Evolutionary conservation across 2,329 filamentous ascomycete species (phyloP).

Genomic region (Clonostachys sp.): DNA sequence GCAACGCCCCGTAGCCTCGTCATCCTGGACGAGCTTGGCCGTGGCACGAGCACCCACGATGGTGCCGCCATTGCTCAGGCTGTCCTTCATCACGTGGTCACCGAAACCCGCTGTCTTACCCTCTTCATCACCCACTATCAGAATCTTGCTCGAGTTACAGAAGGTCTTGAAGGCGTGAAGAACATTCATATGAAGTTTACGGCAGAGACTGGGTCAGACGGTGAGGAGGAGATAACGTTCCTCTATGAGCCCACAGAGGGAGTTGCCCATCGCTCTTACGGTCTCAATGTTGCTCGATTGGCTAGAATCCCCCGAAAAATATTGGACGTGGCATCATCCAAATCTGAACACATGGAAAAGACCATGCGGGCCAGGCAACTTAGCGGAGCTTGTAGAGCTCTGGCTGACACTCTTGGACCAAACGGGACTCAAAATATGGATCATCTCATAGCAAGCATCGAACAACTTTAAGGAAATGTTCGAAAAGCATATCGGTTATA

Average conservation of each 20-base stretch:
- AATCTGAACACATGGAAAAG: conserved; percentile 77
- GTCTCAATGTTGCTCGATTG: conserved; percentile 84
- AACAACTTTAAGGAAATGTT: conserved; percentile 44
- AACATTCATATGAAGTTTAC: conserved; percentile 96
- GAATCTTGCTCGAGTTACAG: conserved; percentile 66
- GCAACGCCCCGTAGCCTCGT: conserved; percentile 82
- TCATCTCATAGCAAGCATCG: conserved; percentile 49
- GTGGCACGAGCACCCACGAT: conserved; percentile 92
- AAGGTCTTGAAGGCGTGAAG: conserved; percentile 64
- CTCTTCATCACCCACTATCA: conserved; percentile 99
- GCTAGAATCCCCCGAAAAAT: conserved; percentile 75
- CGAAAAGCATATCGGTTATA: no score
- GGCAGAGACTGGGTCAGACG: conserved; percentile 28
- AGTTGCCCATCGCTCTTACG: conserved; percentile 90
- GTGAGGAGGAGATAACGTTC: conserved; percentile 82
- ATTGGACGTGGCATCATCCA: conserved; percentile 72
- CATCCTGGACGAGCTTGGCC: conserved; percentile 89
- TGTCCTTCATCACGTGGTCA: conserved; percentile 80
- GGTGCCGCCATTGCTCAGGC: conserved; percentile 93
- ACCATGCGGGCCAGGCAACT: conserved; percentile 62
- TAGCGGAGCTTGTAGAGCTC: conserved; percentile 35
- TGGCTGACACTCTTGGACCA: conserved; percentile 33
- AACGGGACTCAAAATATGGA: conserved; percentile 37
- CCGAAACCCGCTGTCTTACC: conserved; percentile 70
- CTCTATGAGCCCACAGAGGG: conserved; percentile 89